Percentiles rank a stretch among this genome's conserved stretches.
phyloP scores from a whole-genome alignment of 768 basidiomycete species.

The Leccinellum rugosiceps region DNA sequence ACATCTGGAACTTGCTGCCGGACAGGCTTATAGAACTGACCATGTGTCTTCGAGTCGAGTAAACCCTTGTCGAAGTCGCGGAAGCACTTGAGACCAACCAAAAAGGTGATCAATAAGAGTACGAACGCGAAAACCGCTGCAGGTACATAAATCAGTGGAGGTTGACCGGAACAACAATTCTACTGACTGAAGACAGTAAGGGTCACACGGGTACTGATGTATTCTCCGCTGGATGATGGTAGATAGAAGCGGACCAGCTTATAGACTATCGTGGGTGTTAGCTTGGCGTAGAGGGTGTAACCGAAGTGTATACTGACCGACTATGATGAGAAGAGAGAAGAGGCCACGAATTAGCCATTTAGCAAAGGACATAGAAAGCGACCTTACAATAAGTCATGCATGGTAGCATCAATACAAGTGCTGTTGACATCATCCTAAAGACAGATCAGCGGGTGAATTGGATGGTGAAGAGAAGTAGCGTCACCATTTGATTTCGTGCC shows the following conservation, averaged over 20 bases:
- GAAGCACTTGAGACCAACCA: conserved; percentile 75
- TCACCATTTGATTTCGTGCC: conserved; percentile 79
- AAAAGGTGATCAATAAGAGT: conserved; percentile 68
- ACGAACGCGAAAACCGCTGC: conserved; percentile 75
- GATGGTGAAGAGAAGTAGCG: conserved; percentile 12
- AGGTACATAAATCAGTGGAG: not conserved
- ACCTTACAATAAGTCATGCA: conserved; percentile 73
- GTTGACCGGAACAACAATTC: not conserved
- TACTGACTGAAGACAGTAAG: conserved; percentile 76
- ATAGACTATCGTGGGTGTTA: conserved; percentile 50
- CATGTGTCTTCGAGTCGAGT: conserved; percentile 64
- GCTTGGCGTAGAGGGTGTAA: not conserved
- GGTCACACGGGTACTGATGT: conserved; percentile 72
- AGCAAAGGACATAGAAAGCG: not conserved
- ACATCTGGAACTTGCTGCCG: conserved; percentile 19
- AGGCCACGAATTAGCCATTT: conserved; percentile 4
- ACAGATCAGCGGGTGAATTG: conserved; percentile 1
- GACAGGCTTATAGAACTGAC: conserved; percentile 51
- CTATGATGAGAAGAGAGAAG: conserved; percentile 14
- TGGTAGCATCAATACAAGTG: conserved; percentile 75
- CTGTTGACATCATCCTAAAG: conserved; percentile 62
- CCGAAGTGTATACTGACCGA: conserved; percentile 21
- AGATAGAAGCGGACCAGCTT: conserved; percentile 84
- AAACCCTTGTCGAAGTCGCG: conserved; percentile 80
- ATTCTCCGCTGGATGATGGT: conserved; percentile 50